phyloP scores from a whole-genome alignment of 2,329 filamentous ascomycete species.

The Ceratocystis diversiconidia region DNA sequence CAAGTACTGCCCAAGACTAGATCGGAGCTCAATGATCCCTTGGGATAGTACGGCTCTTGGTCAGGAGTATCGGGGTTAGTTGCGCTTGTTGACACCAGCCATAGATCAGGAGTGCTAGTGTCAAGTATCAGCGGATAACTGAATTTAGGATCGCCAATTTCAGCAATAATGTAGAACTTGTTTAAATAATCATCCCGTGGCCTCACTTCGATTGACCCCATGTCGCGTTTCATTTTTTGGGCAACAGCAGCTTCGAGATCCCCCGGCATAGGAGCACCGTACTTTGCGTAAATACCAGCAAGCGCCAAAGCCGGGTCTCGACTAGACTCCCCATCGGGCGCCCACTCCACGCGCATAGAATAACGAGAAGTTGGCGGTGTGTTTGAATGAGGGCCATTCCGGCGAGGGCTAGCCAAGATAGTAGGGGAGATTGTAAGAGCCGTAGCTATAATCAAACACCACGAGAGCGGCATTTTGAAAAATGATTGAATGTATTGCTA shows the following conservation, averaged over 20 bases:
- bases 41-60: slow-evolving; percentile 30
- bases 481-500: too few species aligned
- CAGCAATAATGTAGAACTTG: slow-evolving; percentile 29
- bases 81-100: slow-evolving; percentile 35
- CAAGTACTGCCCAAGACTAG: slow-evolving; percentile 28
- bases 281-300: slow-evolving; percentile 29
- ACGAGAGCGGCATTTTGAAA: too few species aligned
- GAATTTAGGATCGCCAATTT: slow-evolving; percentile 32
- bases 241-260: slow-evolving; percentile 22
- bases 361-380: too few species aligned
- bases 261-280: slow-evolving; percentile 25
- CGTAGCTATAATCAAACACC: too few species aligned
- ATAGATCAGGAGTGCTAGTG: slow-evolving; percentile 34
- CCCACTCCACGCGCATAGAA: too few species aligned
- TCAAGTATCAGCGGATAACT: slow-evolving; percentile 31
- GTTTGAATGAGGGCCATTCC: too few species aligned
- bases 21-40: slow-evolving; percentile 28
- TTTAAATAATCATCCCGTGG: slow-evolving; percentile 24
- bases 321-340: slow-evolving; percentile 16
- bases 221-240: slow-evolving; percentile 21
- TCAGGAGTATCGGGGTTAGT: slow-evolving; percentile 25
- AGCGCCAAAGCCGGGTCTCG: slow-evolving; percentile 18
- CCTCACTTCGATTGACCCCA: slow-evolving; percentile 23
- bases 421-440: too few species aligned
- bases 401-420: too few species aligned